Base-by-base conservation (phyloP, 1,284 basidiomycete species). In the Heterobasidion irregulare region DNA sequence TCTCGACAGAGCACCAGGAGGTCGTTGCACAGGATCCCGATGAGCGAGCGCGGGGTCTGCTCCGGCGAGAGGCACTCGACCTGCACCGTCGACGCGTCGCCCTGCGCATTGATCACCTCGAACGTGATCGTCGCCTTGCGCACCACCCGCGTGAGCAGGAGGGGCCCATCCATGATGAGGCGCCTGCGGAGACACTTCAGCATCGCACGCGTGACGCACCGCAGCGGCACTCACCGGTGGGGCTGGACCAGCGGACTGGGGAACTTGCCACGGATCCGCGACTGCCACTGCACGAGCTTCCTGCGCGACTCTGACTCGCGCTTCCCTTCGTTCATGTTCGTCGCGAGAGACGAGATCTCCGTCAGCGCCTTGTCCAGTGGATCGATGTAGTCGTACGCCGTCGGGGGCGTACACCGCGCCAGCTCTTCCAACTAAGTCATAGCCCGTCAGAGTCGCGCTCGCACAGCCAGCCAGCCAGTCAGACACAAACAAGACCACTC, bases 161-260 rank as follows among this genome's bases (percentile, higher is more conserved):
- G 71, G 18, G 81, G 76, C 13, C 94, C 94, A 64, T 95, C 92
- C 83, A 94, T 88, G 56, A 94, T 89, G 43, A 94, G 80, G 56
- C 83, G 92, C 53, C 89, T 92, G 57, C 10, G 56, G 43, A 58
- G 43, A n/a, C 32, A 53, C 26, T 6, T 49, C 57, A 47, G 19
- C 35, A 51, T 43, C 46, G 51, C n/a, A 13, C 51, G 6, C 41
- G 60, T 45, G 50, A 38, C 38, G 49, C 32, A 50, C 56, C 44
- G 32, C 8, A 6, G 8, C 6, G 12, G 44, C 50, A 34, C 79
- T 64, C 60, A 90, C 79, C 96, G 85, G 74, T 99, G 97, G 13
- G 96, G 97, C 70, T 99, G 97, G 33, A 99, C 97, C 46, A 99
- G 76, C 9, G 97, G 95, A 57, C 92, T 95, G 3, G 94, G 92